Evolutionary conservation across 345 rosid species (phyloP).

Genomic region (Nephelium lappaceum): DNA sequence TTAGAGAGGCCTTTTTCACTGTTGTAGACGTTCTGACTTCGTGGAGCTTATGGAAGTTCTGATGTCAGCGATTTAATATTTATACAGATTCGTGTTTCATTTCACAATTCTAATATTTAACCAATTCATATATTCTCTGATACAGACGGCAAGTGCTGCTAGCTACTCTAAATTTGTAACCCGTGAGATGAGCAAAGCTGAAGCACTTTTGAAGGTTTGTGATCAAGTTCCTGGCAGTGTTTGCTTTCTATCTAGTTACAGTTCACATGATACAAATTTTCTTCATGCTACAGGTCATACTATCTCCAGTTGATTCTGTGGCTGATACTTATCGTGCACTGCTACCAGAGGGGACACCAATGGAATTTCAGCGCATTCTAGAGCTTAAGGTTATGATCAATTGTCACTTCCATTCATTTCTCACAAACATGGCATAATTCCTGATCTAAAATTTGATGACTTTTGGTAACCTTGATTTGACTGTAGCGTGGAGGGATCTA

Average conservation of each 20-base stretch:
- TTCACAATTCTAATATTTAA: not conserved
- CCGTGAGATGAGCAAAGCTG: conserved; percentile 99
- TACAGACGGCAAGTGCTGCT: conserved; percentile 81
- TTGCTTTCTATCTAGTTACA: conserved; percentile 7
- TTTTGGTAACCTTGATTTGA: not conserved
- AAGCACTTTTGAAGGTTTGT: conserved; percentile 93
- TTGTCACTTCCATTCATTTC: conserved; percentile 1
- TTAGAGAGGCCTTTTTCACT: not conserved
- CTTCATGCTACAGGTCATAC: conserved; percentile 61
- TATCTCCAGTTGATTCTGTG: conserved; percentile 95
- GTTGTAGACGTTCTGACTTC: not conserved
- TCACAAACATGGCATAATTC: not conserved
- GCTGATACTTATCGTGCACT: conserved; percentile 95
- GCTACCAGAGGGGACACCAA: conserved; percentile 95
- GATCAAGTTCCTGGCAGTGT: conserved; percentile 8
- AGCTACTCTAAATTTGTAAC: conserved; percentile 93
- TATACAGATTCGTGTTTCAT: not conserved
- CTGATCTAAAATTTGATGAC: not conserved
- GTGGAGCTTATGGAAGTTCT: not conserved
- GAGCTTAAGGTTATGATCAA: conserved; percentile 74
- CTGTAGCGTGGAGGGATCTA: not conserved
- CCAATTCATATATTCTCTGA: conserved; percentile 17
- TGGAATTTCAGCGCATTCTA: conserved; percentile 98
- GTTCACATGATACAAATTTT: not conserved
- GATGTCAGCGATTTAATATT: not conserved